Percentiles rank a stretch among this genome's conserved stretches.
These are phyloP conservation scores for Barnettozyma populi DNA, from an alignment of 805 yeast species.

Conservation along the genomic window DNA sequence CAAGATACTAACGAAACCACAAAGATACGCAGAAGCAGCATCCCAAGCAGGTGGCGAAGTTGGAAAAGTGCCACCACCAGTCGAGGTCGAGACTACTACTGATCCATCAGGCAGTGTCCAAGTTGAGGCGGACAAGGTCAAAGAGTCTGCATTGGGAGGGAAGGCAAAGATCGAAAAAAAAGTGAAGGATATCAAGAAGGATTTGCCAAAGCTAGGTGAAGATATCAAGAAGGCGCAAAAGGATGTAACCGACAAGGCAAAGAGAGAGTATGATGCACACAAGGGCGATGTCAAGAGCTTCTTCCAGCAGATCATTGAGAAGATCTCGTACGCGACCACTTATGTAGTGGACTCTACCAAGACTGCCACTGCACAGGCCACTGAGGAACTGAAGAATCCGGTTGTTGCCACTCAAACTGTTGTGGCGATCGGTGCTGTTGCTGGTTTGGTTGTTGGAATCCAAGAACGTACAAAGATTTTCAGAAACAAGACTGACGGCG, in stretches of 20 bases:
- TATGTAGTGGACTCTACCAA: constrained; percentile 19
- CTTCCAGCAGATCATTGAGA: constrained; percentile 16
- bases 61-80: constrained; percentile 10
- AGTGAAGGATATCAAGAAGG: constrained; percentile 22
- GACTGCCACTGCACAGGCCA: constrained; percentile 19
- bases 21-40: constrained; percentile 14
- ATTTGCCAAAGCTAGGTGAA: constrained; percentile 23
- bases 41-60: constrained; percentile 6
- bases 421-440: constrained; percentile 41
- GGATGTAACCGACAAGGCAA: constrained; percentile 29
- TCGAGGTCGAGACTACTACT: constrained; percentile 9
- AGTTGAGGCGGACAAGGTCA: constrained; percentile 14
- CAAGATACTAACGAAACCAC: constrained; percentile 1
- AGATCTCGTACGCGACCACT: constrained; percentile 19
- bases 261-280: constrained; percentile 28
- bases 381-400: constrained; percentile 53
- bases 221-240: constrained; percentile 30
- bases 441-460: constrained; percentile 45
- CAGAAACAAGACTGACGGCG: constrained; percentile 36
- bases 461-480: constrained; percentile 45
- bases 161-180: constrained; percentile 21
- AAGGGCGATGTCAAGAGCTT: constrained; percentile 24
- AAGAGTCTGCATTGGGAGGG: constrained; percentile 16
- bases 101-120: constrained; percentile 20
- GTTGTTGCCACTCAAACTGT: constrained; percentile 51